Conservation (phyloP, 2,329 filamentous ascomycete genomes). For the Elsinoe necatrix region DNA sequence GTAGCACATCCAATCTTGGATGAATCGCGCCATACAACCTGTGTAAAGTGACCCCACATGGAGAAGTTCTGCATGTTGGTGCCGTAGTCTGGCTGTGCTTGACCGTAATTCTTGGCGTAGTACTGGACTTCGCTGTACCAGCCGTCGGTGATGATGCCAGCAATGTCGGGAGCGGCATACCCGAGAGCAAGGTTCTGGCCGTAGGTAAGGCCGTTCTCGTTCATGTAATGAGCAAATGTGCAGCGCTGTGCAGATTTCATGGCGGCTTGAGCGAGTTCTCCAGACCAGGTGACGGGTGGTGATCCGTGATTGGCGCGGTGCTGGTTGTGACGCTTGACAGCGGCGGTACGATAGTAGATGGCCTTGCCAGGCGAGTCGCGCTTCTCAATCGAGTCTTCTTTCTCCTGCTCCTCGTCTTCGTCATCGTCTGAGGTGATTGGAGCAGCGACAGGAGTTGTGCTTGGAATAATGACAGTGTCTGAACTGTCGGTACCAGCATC, state of each 20-base stretch:
- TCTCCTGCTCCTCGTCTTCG: background rate
- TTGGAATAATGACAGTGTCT: background rate
- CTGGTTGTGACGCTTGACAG: background rate
- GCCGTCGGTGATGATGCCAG: background rate
- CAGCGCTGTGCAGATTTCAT: conserved; percentile 10
- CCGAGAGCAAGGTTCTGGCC: conserved; percentile 12
- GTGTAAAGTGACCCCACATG: conserved; percentile 30
- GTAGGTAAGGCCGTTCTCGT: conserved; percentile 7
- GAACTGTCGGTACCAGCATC: background rate
- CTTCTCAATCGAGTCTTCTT: background rate
- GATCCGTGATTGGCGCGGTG: conserved; percentile 11
- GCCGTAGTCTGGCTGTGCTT: conserved; percentile 8
- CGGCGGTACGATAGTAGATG: background rate
- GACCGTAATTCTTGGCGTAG: conserved; percentile 16
- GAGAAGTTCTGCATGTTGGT: conserved; percentile 1
- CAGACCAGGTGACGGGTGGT: background rate
- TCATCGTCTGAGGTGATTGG: background rate
- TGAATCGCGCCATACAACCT: conserved; percentile 33
- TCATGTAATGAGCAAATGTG: conserved; percentile 10
- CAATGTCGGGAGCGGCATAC: background rate
- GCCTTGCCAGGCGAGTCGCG: background rate
- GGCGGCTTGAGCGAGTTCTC: background rate
- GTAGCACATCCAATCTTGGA: conserved; percentile 30
- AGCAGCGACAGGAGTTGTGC: background rate
- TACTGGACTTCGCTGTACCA: conserved; percentile 13